A percentile compares a stretch with the other conserved stretches of the same genome.
Evolutionary conservation across 306 rosid genomes (phyloP).

Genomic region (Argentina anserina): DNA sequence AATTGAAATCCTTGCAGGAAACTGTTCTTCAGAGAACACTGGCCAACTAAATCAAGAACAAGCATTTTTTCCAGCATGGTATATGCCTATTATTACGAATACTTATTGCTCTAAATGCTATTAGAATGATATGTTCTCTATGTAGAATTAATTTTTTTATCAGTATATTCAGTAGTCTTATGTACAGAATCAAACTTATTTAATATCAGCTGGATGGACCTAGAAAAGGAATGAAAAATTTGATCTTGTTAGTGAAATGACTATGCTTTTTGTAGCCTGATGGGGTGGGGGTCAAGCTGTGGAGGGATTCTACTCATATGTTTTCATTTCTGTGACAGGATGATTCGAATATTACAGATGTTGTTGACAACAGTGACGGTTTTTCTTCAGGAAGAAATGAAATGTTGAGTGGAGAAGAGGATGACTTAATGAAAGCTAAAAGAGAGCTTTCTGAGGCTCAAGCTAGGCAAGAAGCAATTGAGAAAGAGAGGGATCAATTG

Average conservation of each 20-base stretch:
- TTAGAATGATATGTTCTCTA: background rate
- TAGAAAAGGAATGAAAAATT: background rate
- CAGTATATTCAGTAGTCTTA: background rate
- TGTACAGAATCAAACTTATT: background rate
- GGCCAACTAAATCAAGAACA: conserved; percentile 36
- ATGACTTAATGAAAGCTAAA: conserved; percentile 38
- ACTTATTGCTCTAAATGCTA: conserved; percentile 1
- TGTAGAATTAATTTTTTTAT: background rate
- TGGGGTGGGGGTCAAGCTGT: background rate
- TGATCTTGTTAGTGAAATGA: background rate
- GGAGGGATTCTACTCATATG: conserved; percentile 29
- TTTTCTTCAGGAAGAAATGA: conserved; percentile 40
- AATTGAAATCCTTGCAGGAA: conserved; percentile 40
- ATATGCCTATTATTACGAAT: conserved; percentile 27
- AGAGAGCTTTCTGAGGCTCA: conserved; percentile 51
- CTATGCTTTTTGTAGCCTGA: conserved; percentile 2
- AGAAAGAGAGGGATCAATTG: conserved; percentile 62
- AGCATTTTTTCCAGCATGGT: conserved; percentile 44
- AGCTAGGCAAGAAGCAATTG: conserved; percentile 43
- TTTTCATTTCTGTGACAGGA: conserved; percentile 48
- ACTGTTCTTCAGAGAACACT: conserved; percentile 24
- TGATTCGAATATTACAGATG: conserved; percentile 44
- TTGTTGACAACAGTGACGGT: conserved; percentile 33
- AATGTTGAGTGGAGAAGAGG: conserved; percentile 31
- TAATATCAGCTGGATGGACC: background rate